Conservation (phyloP, 768 basidiomycete genomes). For the Brasilioporus rufonigricans region DNA sequence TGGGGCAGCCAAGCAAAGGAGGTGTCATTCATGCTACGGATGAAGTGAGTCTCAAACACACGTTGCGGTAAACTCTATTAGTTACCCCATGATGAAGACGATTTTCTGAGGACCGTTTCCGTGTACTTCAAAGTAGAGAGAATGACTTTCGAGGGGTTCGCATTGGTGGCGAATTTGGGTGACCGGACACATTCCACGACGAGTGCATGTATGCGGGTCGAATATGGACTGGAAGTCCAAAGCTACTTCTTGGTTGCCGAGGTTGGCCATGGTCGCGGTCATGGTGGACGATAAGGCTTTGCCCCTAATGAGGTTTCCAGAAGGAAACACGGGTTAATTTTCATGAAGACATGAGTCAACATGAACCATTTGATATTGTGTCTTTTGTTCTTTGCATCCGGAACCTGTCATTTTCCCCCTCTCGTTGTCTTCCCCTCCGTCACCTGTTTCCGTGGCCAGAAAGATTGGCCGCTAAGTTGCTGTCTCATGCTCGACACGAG, state of each 20-base stretch:
- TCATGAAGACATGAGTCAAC: too few relatives aligned
- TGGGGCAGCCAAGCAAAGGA: slow-evolving; percentile 65
- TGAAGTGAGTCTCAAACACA: slow-evolving; percentile 4
- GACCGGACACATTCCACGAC: slow-evolving; percentile 77
- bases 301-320: too few relatives aligned
- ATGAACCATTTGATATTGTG: too few relatives aligned
- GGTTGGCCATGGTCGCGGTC: slow-evolving; percentile 6
- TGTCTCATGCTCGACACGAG: too few relatives aligned
- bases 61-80: not conserved
- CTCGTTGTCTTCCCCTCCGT: too few relatives aligned
- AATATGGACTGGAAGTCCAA: slow-evolving; percentile 46
- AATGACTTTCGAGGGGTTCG: slow-evolving; percentile 60
- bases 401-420: too few relatives aligned
- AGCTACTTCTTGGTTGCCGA: slow-evolving; percentile 10
- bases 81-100: slow-evolving; percentile 74
- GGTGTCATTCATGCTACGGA: slow-evolving; percentile 53
- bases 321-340: not conserved
- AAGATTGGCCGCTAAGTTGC: too few relatives aligned
- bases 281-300: not conserved
- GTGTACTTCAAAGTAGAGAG: slow-evolving; percentile 79
- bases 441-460: too few relatives aligned
- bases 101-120: slow-evolving; percentile 64
- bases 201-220: slow-evolving; percentile 56
- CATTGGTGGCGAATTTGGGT: slow-evolving; percentile 47
- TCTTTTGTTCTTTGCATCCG: too few relatives aligned